phyloP scores from a whole-genome alignment of 768 basidiomycete species.

The Piloderma croceum region DNA sequence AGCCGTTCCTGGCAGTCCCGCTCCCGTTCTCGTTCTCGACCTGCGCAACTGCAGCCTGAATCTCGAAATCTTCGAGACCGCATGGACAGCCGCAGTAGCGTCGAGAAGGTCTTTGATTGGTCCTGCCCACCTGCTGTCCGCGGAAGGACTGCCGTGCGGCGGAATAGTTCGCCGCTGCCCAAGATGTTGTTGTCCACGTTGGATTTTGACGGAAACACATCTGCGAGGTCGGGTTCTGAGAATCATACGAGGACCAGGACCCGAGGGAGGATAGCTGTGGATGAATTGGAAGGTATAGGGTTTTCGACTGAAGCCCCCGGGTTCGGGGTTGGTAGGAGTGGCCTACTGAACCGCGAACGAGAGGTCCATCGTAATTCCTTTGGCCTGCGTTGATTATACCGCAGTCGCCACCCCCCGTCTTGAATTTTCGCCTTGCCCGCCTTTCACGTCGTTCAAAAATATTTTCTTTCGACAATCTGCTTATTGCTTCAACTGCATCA shows the following conservation, averaged over 20 bases:
- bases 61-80: conserved; percentile 5
- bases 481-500: too few relatives aligned
- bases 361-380: too few relatives aligned
- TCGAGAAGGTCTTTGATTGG: conserved; percentile 46
- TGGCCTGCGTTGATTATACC: too few relatives aligned
- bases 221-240: conserved; percentile 15
- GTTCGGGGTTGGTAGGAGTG: conserved; percentile 60
- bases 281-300: conserved; percentile 45
- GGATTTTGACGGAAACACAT: conserved; percentile 26
- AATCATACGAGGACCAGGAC: conserved; percentile 25
- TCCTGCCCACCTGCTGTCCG: conserved; percentile 34
- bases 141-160: conserved; percentile 37
- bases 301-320: conserved; percentile 50
- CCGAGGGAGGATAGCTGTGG: conserved; percentile 51
- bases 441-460: too few relatives aligned
- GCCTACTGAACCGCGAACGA: conserved; percentile 44
- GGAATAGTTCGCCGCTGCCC: conserved; percentile 53
- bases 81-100: conserved; percentile 24
- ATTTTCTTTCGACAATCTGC: too few relatives aligned
- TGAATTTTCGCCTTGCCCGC: too few relatives aligned
- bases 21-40: conserved; percentile 35
- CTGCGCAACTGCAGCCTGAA: background rate
- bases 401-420: too few relatives aligned
- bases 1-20: conserved; percentile 34
- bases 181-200: conserved; percentile 38